phyloP scores from a whole-genome alignment of 768 basidiomycete species.

The Neoboletus brunneissimus region DNA sequence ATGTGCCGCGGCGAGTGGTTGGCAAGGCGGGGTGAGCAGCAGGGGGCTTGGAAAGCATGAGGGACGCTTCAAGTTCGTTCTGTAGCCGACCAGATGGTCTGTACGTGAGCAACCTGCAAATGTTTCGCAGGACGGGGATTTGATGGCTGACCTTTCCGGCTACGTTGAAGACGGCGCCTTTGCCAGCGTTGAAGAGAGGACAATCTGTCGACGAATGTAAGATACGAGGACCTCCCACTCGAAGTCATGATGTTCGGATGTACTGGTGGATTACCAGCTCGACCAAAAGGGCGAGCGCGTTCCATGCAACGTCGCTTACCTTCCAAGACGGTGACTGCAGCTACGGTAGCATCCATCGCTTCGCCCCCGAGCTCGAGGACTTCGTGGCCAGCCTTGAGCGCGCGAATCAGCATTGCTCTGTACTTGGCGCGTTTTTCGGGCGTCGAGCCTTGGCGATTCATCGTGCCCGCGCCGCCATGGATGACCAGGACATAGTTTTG shows the following conservation, averaged over 20 bases:
- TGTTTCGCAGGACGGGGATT: background rate
- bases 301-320: conserved; percentile 36
- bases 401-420: conserved; percentile 49
- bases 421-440: conserved; percentile 60
- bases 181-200: conserved; percentile 75
- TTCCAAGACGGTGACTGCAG: conserved; percentile 73
- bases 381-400: conserved; percentile 60
- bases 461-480: conserved; percentile 79
- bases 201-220: conserved; percentile 45
- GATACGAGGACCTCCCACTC: background rate
- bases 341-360: conserved; percentile 78
- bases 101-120: background rate
- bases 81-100: conserved; percentile 24
- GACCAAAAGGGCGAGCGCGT: background rate
- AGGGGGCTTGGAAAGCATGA: conserved; percentile 81
- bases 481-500: conserved; percentile 53
- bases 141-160: conserved; percentile 64
- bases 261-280: background rate
- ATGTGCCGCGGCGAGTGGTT: conserved; percentile 56
- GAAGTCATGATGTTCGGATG: background rate
- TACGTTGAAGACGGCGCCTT: conserved; percentile 80
- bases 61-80: conserved; percentile 80
- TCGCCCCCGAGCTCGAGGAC: conserved; percentile 68
- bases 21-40: conserved; percentile 59
- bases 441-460: conserved; percentile 54